phyloP scores from a whole-genome alignment of 306 rosid species.

The Senna tora region DNA sequence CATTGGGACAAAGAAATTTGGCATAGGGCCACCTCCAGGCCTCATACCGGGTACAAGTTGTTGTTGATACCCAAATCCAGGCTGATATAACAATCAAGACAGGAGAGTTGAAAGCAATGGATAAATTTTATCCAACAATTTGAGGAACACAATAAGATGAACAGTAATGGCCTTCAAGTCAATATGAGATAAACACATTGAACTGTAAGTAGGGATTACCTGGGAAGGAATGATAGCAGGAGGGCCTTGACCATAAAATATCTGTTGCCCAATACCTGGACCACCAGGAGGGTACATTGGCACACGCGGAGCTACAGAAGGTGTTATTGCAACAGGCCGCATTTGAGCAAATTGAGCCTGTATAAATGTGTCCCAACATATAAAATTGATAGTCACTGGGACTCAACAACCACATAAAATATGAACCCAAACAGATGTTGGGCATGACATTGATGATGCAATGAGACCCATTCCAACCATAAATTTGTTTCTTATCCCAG shows the following conservation, averaged over 20 bases:
- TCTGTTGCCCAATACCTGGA: constrained; percentile 95
- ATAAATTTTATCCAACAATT: constrained; percentile 10
- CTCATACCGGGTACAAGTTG: constrained; percentile 99
- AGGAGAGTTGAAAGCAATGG: background rate
- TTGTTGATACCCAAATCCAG: constrained; percentile 98
- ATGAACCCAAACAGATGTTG: background rate
- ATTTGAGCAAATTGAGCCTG: constrained; percentile 98
- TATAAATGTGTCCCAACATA: constrained; percentile 26
- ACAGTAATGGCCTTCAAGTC: background rate
- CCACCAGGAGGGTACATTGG: constrained; percentile 97
- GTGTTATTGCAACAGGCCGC: constrained; percentile 86
- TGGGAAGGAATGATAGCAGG: constrained; percentile 97
- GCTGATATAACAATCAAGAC: constrained; percentile 50
- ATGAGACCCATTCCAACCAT: background rate
- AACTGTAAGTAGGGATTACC: constrained; percentile 49
- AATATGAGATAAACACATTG: background rate
- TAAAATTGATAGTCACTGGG: background rate
- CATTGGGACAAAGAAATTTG: constrained; percentile 95
- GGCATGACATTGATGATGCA: background rate
- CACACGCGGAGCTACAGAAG: constrained; percentile 92
- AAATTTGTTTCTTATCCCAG: constrained; percentile 15
- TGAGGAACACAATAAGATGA: constrained; percentile 5
- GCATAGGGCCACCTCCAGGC: constrained; percentile 96
- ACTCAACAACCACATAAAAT: constrained; percentile 22
- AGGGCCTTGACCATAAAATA: constrained; percentile 97